phyloP scores from a whole-genome alignment of 441 rosid genomes.

The Populus tomentosa region DNA sequence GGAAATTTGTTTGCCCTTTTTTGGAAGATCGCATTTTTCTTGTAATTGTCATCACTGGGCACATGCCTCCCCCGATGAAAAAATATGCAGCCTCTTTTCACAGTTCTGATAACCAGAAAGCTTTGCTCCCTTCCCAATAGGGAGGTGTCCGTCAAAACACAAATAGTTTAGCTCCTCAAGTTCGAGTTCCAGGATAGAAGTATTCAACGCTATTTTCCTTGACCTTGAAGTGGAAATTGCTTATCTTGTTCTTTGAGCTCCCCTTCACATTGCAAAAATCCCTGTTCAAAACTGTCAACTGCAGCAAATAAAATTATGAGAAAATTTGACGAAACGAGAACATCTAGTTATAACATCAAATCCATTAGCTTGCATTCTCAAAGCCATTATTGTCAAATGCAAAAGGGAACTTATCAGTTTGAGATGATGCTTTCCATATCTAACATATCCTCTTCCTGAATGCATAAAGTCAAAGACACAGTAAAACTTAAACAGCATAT shows the following conservation, averaged over 20 bases:
- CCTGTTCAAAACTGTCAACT: conserved; percentile 64
- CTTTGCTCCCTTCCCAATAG: neutral
- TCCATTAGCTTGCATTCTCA: neutral
- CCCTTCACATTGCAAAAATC: conserved; percentile 25
- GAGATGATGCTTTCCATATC: neutral
- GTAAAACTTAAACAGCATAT: conserved; percentile 12
- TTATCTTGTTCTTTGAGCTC: conserved; percentile 42
- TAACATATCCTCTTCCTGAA: neutral
- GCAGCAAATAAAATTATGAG: conserved; percentile 22
- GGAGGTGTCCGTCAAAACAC: neutral
- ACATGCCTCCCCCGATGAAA: neutral
- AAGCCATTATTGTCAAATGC: neutral
- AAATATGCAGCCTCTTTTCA: neutral
- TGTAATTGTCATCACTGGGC: neutral
- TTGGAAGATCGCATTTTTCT: neutral
- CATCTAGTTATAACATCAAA: neutral
- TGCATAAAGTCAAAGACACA: neutral
- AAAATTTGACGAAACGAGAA: neutral
- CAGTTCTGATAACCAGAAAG: too few relatives aligned
- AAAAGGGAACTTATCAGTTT: neutral
- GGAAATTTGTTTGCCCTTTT: neutral
- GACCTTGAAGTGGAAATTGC: conserved; percentile 77
- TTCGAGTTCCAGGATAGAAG: conserved; percentile 72
- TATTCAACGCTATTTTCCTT: conserved; percentile 71
- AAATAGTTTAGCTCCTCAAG: conserved; percentile 17